Percentiles rank a stretch among this genome's conserved stretches.
These are phyloP conservation scores for Rhodotorula sp. DNA, from an alignment of 1,284 basidiomycete genomes.

Conservation along the genomic window DNA sequence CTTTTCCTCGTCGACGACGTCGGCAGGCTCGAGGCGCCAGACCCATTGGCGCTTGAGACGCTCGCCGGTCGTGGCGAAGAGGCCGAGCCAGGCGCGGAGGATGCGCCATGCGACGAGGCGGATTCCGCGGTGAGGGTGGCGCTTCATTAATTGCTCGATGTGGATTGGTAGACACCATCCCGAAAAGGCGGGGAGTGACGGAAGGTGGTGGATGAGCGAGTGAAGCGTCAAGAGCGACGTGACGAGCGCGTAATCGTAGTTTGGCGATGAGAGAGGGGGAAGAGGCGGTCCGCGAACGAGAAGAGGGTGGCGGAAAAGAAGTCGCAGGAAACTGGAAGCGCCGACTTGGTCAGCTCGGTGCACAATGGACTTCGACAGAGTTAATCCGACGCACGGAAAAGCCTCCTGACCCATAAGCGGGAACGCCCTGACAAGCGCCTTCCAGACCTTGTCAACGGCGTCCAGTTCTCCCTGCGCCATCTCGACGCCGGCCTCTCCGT, in stretches of 20 bases:
- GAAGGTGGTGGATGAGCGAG: conserved; percentile 30
- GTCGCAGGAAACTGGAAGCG: conserved; percentile 29
- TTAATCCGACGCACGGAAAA: conserved; percentile 42
- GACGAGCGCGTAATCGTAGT: conserved; percentile 23
- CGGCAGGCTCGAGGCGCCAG: conserved; percentile 13
- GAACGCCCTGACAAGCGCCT: conserved; percentile 36
- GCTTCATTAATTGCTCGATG: conserved; percentile 36
- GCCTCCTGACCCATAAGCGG: conserved; percentile 44
- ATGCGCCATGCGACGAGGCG: conserved; percentile 43
- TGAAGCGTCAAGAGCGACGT: conserved; percentile 29
- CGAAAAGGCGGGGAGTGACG: conserved; percentile 27
- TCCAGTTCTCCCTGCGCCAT: conserved; percentile 28
- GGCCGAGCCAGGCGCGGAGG: conserved; percentile 39
- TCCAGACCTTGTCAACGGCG: conserved; percentile 35
- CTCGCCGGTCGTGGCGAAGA: conserved; percentile 35
- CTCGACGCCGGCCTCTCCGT: conserved; percentile 15
- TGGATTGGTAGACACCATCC: conserved; percentile 34
- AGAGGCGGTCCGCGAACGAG: conserved; percentile 24
- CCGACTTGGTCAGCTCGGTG: neutral
- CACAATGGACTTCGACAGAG: neutral
- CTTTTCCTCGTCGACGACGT: neutral
- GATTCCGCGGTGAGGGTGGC: conserved; percentile 37
- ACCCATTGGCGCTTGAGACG: conserved; percentile 39
- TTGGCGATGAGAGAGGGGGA: conserved; percentile 7
- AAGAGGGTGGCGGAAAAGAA: conserved; percentile 30